Evolutionary conservation across 768 basidiomycete genomes (phyloP).

Genomic region (Chiua virens): DNA sequence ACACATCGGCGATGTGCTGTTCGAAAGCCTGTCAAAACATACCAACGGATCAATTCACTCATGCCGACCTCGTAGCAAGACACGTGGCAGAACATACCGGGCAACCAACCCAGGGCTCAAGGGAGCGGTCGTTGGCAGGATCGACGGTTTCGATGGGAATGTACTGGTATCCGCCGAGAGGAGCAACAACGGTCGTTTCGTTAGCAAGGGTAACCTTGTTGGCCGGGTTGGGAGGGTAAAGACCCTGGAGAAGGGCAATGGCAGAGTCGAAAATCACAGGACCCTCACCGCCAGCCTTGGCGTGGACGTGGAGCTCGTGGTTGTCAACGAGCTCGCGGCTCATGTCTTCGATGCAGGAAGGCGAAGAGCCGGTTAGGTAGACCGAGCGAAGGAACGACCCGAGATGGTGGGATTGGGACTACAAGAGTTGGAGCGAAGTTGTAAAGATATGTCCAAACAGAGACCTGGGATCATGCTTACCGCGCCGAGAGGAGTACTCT

Average conservation of each 20-base stretch:
- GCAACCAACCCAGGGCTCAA: conserved; percentile 78
- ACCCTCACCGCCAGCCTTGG: conserved; percentile 84
- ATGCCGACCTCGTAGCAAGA: neutral
- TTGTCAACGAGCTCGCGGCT: conserved; percentile 69
- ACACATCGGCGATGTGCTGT: conserved; percentile 59
- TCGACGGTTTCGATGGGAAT: conserved; percentile 89
- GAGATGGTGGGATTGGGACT: conserved; percentile 70
- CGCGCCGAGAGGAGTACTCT: conserved; percentile 76
- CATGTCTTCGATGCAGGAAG: conserved; percentile 68
- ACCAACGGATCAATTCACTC: conserved; percentile 12
- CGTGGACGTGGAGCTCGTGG: conserved; percentile 69
- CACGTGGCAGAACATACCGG: conserved; percentile 37
- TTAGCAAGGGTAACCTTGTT: conserved; percentile 81
- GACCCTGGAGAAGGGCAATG: conserved; percentile 80
- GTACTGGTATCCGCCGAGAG: conserved; percentile 84
- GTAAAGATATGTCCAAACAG: neutral
- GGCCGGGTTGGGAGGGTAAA: conserved; percentile 76
- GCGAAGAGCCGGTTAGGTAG: conserved; percentile 65
- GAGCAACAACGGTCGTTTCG: conserved; percentile 66
- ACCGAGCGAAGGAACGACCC: conserved; percentile 60
- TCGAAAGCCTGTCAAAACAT: conserved; percentile 52
- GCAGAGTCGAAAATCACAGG: conserved; percentile 86
- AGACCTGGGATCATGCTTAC: conserved; percentile 35
- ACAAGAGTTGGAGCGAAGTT: neutral
- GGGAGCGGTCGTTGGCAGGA: conserved; percentile 75